Base-by-base conservation (phyloP, 305 asterid species). In the Fraxinus paxiana region DNA sequence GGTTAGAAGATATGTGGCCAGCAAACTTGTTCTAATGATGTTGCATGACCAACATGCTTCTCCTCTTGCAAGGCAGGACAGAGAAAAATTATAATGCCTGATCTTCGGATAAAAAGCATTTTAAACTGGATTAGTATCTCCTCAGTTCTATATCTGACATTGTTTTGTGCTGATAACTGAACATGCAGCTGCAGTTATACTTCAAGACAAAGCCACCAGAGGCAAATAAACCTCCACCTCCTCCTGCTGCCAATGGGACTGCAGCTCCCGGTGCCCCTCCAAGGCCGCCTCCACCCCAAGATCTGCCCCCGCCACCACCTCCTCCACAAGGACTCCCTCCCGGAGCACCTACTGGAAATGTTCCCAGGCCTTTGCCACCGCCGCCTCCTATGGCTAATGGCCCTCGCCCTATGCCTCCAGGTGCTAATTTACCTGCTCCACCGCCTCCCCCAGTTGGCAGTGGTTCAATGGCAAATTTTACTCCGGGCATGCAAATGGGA, bases 321-420 rank as follows among this genome's bases (percentile, higher is more conserved):
- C 91, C 94, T 3, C 97, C 92, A n/a, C 92, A 89, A 75, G 94
- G 91, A 4, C 90, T 87, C 2, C 97, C 94, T 18, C 91, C 91
- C 0, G 87, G 83, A 73, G 84, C 89, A 75, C 87, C 87, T 6
- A 22, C 79, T 18, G 92, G 89, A 54, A 87, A 87, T 79, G 89
- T 85, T 77, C 92, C 92, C 8, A 84, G 92, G 84, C 91, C 90
- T 65, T 33, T 85, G 80, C 96, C 95, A 5, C 91, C 86, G 0
- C 90, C 91, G 18, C 93, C 92, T 37, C 94, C 97, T 38, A 83
- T 88, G 90, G 87, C 69, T 65, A 92, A 90, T 73, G 97, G 94
- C 67, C 97, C 98, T 1, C 90, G 98, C 89, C 97, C 98, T 70
- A 95, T 95, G 98, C 98, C 97, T 17, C 97, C 96, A 0, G 99